phyloP scores from a whole-genome alignment of 192 early-diverging fungal species.

The Kappamyces sp. region DNA sequence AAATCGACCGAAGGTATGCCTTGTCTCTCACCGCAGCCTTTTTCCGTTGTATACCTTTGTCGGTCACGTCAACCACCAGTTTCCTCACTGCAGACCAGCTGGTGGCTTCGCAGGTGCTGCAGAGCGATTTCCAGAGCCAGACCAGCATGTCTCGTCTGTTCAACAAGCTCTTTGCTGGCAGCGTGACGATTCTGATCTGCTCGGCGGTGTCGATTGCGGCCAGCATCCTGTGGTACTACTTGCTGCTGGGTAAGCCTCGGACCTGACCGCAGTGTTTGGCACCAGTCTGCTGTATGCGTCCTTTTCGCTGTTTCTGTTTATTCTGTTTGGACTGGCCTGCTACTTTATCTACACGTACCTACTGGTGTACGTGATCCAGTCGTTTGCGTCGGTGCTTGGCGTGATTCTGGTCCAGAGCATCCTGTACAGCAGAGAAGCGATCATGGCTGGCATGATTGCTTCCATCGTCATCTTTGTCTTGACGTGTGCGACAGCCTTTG shows the following conservation, averaged over 20 bases:
- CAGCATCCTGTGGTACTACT: neutral
- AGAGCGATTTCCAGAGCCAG: slow-evolving; percentile 1
- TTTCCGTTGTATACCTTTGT: neutral
- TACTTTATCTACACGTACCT: slow-evolving; percentile 8
- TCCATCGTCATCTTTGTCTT: neutral
- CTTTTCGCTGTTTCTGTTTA: neutral
- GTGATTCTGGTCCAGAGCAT: neutral
- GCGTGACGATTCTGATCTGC: neutral
- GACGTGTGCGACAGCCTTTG: neutral
- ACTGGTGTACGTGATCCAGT: neutral
- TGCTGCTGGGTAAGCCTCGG: slow-evolving; percentile 4
- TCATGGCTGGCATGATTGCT: slow-evolving; percentile 3
- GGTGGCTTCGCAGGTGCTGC: slow-evolving; percentile 3
- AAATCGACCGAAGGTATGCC: slow-evolving; percentile 1
- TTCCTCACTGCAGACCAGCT: neutral
- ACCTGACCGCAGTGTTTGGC: neutral
- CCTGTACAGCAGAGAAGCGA: slow-evolving; percentile 3
- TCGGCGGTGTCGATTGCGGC: neutral
- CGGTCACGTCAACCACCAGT: slow-evolving; percentile 2
- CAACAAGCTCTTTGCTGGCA: neutral
- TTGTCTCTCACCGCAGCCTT: slow-evolving; percentile 1
- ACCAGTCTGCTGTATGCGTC: slow-evolving; percentile 1
- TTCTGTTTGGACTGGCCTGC: neutral
- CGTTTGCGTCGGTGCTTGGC: neutral
- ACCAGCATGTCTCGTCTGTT: slow-evolving; percentile 1